These are phyloP conservation scores for Fraxinus baroniana DNA, from an alignment of 305 asterid species.

Conservation along the genomic window DNA sequence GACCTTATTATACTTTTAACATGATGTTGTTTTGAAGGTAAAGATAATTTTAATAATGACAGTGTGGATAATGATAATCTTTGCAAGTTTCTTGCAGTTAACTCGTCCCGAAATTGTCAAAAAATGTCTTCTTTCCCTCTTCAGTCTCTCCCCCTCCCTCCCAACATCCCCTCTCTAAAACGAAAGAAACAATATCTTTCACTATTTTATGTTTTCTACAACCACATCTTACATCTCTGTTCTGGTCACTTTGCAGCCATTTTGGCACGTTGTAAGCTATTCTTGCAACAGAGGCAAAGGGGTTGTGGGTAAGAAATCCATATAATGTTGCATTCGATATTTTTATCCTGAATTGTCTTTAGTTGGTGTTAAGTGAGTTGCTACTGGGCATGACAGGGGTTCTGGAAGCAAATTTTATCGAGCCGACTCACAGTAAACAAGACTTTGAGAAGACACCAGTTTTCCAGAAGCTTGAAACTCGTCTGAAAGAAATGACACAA, in stretches of 20 bases:
- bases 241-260: conserved; percentile 63
- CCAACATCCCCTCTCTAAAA: neutral
- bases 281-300: conserved; percentile 76
- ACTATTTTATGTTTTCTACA: conserved; percentile 14
- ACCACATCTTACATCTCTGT: conserved; percentile 15
- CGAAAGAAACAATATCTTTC: conserved; percentile 11
- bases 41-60: conserved; percentile 5
- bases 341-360: conserved; percentile 21
- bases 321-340: conserved; percentile 20
- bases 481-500: conserved; percentile 55
- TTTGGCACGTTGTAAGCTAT: conserved; percentile 74
- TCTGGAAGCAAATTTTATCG: conserved; percentile 62
- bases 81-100: neutral
- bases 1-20: conserved; percentile 2
- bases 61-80: conserved; percentile 1
- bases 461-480: conserved; percentile 63
- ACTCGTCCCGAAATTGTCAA: neutral
- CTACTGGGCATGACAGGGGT: conserved; percentile 40
- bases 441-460: conserved; percentile 67
- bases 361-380: conserved; percentile 16
- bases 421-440: conserved; percentile 69
- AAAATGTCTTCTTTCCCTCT: neutral
- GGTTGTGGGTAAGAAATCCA: conserved; percentile 77
- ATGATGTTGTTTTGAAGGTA: conserved; percentile 3
- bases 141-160: neutral